Base-by-base conservation (phyloP, 208 protist species). In the Acanthamoeba castellanii region DNA sequence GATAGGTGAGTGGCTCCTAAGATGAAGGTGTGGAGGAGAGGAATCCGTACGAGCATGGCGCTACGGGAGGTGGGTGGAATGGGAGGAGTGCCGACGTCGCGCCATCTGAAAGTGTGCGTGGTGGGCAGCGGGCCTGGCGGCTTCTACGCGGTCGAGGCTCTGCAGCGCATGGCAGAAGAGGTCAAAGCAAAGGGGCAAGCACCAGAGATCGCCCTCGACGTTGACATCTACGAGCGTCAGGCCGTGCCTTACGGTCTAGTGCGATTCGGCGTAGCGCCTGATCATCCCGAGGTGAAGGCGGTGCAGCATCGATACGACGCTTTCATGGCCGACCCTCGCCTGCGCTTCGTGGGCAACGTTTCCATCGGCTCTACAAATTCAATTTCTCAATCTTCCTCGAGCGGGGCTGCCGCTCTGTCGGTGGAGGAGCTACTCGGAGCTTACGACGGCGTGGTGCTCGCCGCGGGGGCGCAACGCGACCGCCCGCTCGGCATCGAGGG, bases 221-320 rank as follows among this genome's bases (percentile, higher is more conserved):
- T 98, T 7, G 95, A 97, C 93, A 97, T 99, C 18, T 98, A 98
- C 88, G 99, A 99, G 95, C 95, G 98, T 13, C 96, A 99, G 47
- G 98, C 99, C 0, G 98, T 99, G 68, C 99, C 99, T 0, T 99
- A 98, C 93, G 99, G 99, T n/a, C 95, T 99, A 20, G 99, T 98
- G 64, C 98, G 99, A 85, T 99, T 99, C 97, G 99, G 99, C 57
- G 99, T 99, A 20, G 98, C 99, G 9, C 99, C 99, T 1, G 99
- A 99, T 95, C 99, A 99, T 96, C 98, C 98, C 1, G 99, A 99
- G 90, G 98, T 99, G 74, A 99, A 99, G 94, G 98, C 99, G 87
- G 98, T 99, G 45, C 98, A 98, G 95, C 97, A 97, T 85, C 97
- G 98, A 92, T 99, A 99, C 90, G 88, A 96, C 25, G 64, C 70